These are phyloP conservation scores for Agrostemma githago DNA, from an alignment of 148 eudicot genomes.

Conservation along the genomic window DNA sequence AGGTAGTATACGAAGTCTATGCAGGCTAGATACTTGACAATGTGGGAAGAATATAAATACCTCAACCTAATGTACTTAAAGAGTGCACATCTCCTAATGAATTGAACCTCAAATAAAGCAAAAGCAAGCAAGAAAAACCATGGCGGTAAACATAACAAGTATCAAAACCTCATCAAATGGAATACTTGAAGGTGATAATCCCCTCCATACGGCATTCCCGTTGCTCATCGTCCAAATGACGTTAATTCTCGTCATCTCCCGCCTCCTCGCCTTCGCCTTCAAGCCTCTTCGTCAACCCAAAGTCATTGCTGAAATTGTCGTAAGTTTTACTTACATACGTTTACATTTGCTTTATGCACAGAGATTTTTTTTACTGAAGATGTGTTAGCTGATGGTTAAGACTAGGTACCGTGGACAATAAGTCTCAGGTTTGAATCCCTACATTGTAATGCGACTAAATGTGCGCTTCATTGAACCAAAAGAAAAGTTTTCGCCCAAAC, in stretches of 20 bases:
- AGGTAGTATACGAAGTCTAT: background rate
- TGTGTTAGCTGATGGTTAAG: too few relatives aligned
- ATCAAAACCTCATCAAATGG: slow-evolving; percentile 45
- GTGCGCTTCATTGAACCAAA: too few relatives aligned
- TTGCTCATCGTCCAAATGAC: slow-evolving; percentile 42
- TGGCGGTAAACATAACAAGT: slow-evolving; percentile 31
- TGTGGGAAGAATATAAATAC: background rate
- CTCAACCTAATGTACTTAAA: background rate
- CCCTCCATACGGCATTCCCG: slow-evolving; percentile 42
- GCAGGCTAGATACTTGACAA: background rate
- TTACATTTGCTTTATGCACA: too few relatives aligned
- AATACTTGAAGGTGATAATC: slow-evolving; percentile 37
- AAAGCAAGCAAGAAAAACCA: background rate
- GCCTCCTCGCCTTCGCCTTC: slow-evolving; percentile 37
- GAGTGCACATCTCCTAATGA: background rate
- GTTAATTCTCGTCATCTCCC: slow-evolving; percentile 36
- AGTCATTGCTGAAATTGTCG: slow-evolving; percentile 57
- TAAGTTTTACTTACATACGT: slow-evolving; percentile 11
- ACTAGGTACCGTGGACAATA: too few relatives aligned
- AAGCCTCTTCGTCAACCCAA: slow-evolving; percentile 54
- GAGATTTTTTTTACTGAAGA: too few relatives aligned
- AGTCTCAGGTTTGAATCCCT: too few relatives aligned
- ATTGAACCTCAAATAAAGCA: background rate
- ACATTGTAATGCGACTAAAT: too few relatives aligned
- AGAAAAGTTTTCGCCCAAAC: too few relatives aligned